Evolutionary conservation across 2,329 filamentous ascomycete species (phyloP).

Genomic region (Acephala macrosclerotiorum): DNA sequence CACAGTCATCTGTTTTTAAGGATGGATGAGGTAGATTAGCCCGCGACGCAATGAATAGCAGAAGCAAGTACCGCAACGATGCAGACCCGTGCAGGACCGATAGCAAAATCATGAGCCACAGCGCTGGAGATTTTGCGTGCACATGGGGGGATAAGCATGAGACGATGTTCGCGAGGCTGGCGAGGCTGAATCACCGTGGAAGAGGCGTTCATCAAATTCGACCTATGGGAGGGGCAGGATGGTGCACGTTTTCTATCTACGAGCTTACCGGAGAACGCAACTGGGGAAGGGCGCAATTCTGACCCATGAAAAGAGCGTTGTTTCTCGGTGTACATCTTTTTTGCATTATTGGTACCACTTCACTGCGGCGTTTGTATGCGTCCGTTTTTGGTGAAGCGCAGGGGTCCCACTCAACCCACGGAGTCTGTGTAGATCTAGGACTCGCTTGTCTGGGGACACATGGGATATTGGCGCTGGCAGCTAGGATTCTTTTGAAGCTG

Average conservation of each 20-base stretch:
- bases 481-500: too few relatives aligned
- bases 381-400: neutral
- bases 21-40: neutral
- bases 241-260: neutral
- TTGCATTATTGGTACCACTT: conserved; percentile 4
- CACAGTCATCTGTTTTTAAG: conserved; percentile 1
- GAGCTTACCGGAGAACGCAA: neutral
- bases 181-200: conserved; percentile 11
- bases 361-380: neutral
- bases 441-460: neutral
- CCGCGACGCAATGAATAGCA: neutral
- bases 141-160: neutral
- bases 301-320: neutral
- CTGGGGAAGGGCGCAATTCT: neutral
- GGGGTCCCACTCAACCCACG: neutral
- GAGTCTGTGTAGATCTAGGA: neutral
- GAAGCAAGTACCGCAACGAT: neutral
- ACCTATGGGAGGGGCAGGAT: neutral
- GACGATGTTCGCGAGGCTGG: conserved; percentile 13
- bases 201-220: neutral
- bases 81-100: neutral
- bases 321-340: neutral
- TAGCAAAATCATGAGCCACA: neutral
- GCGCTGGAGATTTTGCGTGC: neutral
- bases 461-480: neutral